Percentiles rank a stretch among this genome's conserved stretches.
Conservation (phyloP, 176 grass and related monocot genomes). For the Bromus sterilis region DNA sequence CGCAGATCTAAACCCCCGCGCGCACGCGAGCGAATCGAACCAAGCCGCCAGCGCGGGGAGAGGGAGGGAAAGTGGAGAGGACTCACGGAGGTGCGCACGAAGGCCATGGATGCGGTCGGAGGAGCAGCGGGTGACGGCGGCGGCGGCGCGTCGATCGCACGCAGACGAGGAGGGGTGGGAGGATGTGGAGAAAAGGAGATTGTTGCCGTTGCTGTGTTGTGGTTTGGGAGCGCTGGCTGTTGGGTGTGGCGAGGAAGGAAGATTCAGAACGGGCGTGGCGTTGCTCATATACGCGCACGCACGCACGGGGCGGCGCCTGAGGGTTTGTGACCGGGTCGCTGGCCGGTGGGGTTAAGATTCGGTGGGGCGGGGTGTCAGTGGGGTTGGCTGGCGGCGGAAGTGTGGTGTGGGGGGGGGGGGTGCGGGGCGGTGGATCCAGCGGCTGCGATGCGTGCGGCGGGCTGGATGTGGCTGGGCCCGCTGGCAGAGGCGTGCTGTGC, state of each 20-base stretch:
- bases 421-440: not conserved
- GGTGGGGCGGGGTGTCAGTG: not conserved
- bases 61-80: too few species aligned
- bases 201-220: slow-evolving; percentile 3
- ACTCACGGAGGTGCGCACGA: slow-evolving; percentile 52
- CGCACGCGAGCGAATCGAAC: not conserved
- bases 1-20: slow-evolving; percentile 21
- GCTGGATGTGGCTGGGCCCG: not conserved
- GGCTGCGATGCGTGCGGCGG: not conserved
- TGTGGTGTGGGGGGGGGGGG: not conserved
- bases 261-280: not conserved
- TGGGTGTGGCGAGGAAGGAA: slow-evolving; percentile 3
- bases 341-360: not conserved
- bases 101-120: slow-evolving; percentile 42
- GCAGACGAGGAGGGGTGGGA: not conserved
- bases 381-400: accelerated
- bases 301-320: not conserved
- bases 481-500: not conserved
- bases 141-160: slow-evolving; percentile 35
- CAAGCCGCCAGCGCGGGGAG: not conserved
- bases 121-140: not conserved
- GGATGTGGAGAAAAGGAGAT: too few species aligned
- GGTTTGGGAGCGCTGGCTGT: not conserved
- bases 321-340: not conserved
- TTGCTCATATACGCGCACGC: slow-evolving; percentile 25